Conservation (phyloP, 2,329 filamentous ascomycete species). For the Verticillium dahliae region DNA sequence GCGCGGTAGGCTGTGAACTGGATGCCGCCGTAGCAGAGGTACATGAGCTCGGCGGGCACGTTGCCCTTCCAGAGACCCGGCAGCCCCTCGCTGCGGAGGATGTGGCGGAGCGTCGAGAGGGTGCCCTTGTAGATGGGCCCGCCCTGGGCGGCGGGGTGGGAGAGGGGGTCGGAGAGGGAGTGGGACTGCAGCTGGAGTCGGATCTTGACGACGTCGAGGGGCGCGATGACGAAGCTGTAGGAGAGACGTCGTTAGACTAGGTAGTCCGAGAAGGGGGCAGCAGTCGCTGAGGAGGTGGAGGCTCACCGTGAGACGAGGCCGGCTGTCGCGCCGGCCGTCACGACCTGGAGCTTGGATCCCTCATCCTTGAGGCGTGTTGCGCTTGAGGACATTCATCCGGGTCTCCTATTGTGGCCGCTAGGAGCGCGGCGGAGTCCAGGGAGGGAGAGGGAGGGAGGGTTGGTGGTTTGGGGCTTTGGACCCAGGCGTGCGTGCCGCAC, state of each 20-base stretch:
- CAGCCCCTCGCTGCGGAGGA: slow-evolving; percentile 74
- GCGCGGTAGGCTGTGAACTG: slow-evolving; percentile 89
- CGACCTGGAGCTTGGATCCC: slow-evolving; percentile 51
- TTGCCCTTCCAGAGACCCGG: slow-evolving; percentile 96
- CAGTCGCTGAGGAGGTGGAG: not conserved
- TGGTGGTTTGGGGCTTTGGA: not conserved
- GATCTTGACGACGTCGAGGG: slow-evolving; percentile 97
- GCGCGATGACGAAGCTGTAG: slow-evolving; percentile 79
- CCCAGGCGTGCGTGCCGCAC: too few relatives aligned
- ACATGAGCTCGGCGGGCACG: slow-evolving; percentile 88
- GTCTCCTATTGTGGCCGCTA: slow-evolving; percentile 2
- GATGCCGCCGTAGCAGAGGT: slow-evolving; percentile 80
- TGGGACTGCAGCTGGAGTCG: slow-evolving; percentile 89
- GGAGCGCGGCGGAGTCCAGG: not conserved
- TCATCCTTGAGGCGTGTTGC: slow-evolving; percentile 50
- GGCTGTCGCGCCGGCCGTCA: slow-evolving; percentile 54
- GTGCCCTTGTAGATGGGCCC: slow-evolving; percentile 66
- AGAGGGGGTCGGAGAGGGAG: slow-evolving; percentile 68
- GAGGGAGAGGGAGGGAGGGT: not conserved
- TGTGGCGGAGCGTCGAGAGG: slow-evolving; percentile 66
- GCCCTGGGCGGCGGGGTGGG: slow-evolving; percentile 40
- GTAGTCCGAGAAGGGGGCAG: not conserved
- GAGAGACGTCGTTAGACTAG: slow-evolving; percentile 8
- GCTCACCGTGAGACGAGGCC: slow-evolving; percentile 79
- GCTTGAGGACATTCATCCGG: slow-evolving; percentile 28